phyloP scores from a whole-genome alignment of 495 filamentous ascomycete genomes.

The Cercophora newfieldiana region DNA sequence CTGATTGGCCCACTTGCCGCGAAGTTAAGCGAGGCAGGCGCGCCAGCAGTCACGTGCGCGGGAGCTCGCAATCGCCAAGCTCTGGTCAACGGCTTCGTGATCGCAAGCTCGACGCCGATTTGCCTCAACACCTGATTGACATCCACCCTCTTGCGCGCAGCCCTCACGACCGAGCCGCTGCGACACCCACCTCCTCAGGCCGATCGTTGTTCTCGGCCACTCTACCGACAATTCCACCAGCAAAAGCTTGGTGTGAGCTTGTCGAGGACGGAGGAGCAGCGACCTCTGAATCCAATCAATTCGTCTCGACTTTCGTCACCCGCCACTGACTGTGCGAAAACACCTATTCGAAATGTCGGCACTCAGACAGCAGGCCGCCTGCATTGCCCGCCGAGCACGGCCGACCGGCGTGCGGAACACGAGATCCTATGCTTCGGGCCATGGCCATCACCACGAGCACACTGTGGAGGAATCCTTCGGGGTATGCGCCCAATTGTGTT shows the following conservation, averaged over 20 bases:
- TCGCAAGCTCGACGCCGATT: conserved; percentile 16
- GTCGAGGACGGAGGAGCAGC: conserved; percentile 8
- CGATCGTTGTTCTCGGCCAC: background rate
- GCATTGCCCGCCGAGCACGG: conserved; percentile 39
- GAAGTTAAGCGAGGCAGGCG: background rate
- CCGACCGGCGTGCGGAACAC: conserved; percentile 31
- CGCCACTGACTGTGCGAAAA: conserved; percentile 24
- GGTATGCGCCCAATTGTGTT: conserved; percentile 33
- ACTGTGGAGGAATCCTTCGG: conserved; percentile 45
- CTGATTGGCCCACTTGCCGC: conserved; percentile 26
- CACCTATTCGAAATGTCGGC: conserved; percentile 42
- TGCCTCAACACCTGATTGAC: conserved; percentile 10
- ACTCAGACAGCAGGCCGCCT: conserved; percentile 43
- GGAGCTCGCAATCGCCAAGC: conserved; percentile 1
- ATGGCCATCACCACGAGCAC: conserved; percentile 35
- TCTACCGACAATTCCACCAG: conserved; percentile 1
- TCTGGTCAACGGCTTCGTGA: conserved; percentile 9
- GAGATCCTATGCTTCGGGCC: conserved; percentile 46
- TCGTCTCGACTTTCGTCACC: conserved; percentile 9
- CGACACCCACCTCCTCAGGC: background rate
- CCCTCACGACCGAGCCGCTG: conserved; percentile 8
- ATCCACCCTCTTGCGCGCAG: background rate
- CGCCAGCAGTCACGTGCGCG: background rate
- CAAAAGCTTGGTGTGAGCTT: conserved; percentile 1
- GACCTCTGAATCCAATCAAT: conserved; percentile 7